These are phyloP conservation scores for Bretschneidera sinensis DNA, from an alignment of 345 rosid species.

Conservation along the genomic window DNA sequence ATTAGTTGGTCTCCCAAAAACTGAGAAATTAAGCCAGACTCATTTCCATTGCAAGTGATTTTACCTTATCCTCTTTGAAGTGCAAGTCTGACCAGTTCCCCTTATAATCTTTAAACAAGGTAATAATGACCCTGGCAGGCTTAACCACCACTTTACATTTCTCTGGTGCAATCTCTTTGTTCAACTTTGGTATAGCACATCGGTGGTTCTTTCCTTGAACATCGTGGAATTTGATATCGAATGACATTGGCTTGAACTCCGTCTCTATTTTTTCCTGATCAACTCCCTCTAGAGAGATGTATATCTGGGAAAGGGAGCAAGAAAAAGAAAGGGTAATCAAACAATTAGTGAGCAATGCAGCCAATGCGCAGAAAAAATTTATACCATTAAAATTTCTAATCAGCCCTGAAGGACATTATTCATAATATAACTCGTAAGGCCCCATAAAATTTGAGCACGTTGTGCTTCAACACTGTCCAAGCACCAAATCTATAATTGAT, in stretches of 20 bases:
- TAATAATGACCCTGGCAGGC: slow-evolving; percentile 62
- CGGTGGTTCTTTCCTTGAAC: slow-evolving; percentile 81
- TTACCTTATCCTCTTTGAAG: slow-evolving; percentile 89
- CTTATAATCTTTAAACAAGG: slow-evolving; percentile 65
- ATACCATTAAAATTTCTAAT: no score
- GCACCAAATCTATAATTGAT: no score
- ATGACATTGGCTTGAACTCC: slow-evolving; percentile 59
- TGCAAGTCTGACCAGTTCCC: slow-evolving; percentile 90
- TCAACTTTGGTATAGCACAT: slow-evolving; percentile 60
- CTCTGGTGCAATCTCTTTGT: slow-evolving; percentile 75
- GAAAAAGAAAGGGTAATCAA: not conserved
- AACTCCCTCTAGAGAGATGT: slow-evolving; percentile 75
- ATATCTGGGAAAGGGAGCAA: slow-evolving; percentile 40
- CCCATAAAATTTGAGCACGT: no score
- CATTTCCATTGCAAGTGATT: not conserved
- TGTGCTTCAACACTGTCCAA: no score
- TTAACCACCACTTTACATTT: slow-evolving; percentile 71
- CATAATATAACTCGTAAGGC: no score
- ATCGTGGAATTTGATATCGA: slow-evolving; percentile 72
- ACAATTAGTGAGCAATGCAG: not conserved
- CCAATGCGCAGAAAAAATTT: not conserved
- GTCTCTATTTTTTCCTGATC: slow-evolving; percentile 62
- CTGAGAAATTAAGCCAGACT: not conserved
- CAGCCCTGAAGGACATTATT: no score
- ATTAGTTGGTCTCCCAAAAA: not conserved